Evolutionary conservation across 192 early-diverging fungal genomes (phyloP), one percentile per base, ranked within the genome.

Genomic region (Mortierella antarctica): DNA sequence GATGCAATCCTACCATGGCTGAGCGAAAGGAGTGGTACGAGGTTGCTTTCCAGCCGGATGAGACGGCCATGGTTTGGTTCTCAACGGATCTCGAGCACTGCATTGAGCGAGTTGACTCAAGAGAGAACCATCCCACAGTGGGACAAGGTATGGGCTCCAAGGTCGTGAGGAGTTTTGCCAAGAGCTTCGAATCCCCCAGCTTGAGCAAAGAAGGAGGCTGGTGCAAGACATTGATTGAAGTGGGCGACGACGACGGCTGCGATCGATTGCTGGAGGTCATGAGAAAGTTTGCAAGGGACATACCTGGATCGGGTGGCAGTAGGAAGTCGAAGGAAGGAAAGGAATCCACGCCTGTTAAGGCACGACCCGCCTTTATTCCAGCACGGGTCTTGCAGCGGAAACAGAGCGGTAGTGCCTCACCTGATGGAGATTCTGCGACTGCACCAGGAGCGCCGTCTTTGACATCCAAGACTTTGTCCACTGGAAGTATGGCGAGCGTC

Each of bases 11-110:
- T 5, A 80, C 77, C 8, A 56, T 62, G 39, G 54, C 77, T 1
- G 77, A 80, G 42, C 65, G 77, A 18, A 71, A 68, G 46, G 77
- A 72, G 23, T 80, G 77, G 77, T 80, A 80, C 60, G 77, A 80
- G 57, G 70, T 72, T 7, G 77, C 77, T 10, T 80, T 80, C 59
- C 77, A 80, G 48, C 77, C 77, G 1, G 77, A 71, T 21, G 70
- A 80, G 20, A 23, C 54, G 0, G 67, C 63, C 39, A 71, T 80
- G 64, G 59, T 72, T 17, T 80, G 77, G 77, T 80, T 80, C 65
- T 80, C 77, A 10, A 56, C 46, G 17, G 44, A 54, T 12, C 46
- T 68, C 2, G 77, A 80, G 3, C 60, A 48, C 6, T 80, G 77
- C 49, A 68, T 80, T 17, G 70, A 67, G 11, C 63, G 77, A 5